Evolutionary conservation across 495 filamentous ascomycete genomes (phyloP), one percentile per base, ranked within the genome.

Genomic region (Cenococcum geophilum): DNA sequence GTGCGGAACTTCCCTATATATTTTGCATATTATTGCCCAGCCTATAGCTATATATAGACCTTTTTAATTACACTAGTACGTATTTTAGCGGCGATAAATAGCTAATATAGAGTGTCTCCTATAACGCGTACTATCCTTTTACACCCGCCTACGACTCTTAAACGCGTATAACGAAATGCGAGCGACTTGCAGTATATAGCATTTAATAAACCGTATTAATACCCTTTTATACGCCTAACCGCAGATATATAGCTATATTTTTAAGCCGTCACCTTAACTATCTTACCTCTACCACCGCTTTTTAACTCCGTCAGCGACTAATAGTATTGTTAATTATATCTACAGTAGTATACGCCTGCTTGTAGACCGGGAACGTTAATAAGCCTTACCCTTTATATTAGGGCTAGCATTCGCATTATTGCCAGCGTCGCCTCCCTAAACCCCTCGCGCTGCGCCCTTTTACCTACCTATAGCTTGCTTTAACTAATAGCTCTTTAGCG

Each of bases 311-410:
- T 49, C 18, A 49, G 45, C 18, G 18, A 49, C 45, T 49, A 22
- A 49, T 18, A 49, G 18, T 18, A 49, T 18, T 49, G 18, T 49
- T 22, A 22, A 49, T 49, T 18, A 18, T 18, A 18, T 49, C 45
- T 49, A 49, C 18, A 49, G 45, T 22, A 49, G 45, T 22, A 49
- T 49, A 49, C 45, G 45, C 45, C 45, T 49, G 18, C 45, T 49
- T 22, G 18, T 10, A 49, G 18, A 49, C 45, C 45, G 45, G 45
- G 6, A 49, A 49, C 45, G 45, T 18, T n/a, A 18, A 49, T 18
- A 18, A 49, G 45, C 45, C 45, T 49, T 22, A n/a, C n/a, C n/a
- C n/a, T n/a, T n/a, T 49, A 49, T 18, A 18, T 49, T 49, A 22
- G 45, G 45, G 45, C 45, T 18, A 18, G 45, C 18, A 49, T 49